These are phyloP conservation scores for Veloporphyrellus conicus DNA, from an alignment of 1,284 basidiomycete genomes.

Conservation along the genomic window DNA sequence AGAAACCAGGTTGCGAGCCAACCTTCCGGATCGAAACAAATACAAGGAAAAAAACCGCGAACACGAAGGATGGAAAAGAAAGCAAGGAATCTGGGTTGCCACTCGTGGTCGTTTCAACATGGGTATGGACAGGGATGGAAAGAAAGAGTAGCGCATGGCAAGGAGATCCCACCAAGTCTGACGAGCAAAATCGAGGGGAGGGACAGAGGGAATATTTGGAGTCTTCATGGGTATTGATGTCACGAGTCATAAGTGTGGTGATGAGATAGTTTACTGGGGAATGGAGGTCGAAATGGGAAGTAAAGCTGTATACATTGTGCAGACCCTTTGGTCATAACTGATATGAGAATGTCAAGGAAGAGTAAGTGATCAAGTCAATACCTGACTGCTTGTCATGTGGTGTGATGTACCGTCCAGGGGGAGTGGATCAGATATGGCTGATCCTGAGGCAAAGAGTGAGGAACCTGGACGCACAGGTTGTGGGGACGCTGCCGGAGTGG, in stretches of 20 bases:
- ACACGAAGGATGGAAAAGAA: slow-evolving; percentile 61
- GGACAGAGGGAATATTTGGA: slow-evolving; percentile 42
- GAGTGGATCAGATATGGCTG: slow-evolving; percentile 5
- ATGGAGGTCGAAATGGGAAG: slow-evolving; percentile 4
- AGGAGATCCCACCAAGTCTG: slow-evolving; percentile 77
- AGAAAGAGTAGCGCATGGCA: slow-evolving; percentile 45
- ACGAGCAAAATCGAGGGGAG: slow-evolving; percentile 60
- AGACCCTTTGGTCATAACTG: slow-evolving; percentile 24
- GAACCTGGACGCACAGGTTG: not conserved
- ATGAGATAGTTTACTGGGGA: not conserved
- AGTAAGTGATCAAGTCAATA: slow-evolving; percentile 27
- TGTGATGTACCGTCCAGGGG: slow-evolving; percentile 8
- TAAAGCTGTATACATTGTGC: slow-evolving; percentile 3
- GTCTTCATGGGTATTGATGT: slow-evolving; percentile 29
- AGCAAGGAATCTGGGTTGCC: slow-evolving; percentile 41
- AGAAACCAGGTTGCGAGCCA: slow-evolving; percentile 61
- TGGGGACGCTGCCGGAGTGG: not conserved
- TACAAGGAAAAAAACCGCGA: slow-evolving; percentile 69
- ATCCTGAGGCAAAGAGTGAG: slow-evolving; percentile 1
- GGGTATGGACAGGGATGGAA: slow-evolving; percentile 33
- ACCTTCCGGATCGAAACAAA: slow-evolving; percentile 50
- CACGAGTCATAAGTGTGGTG: slow-evolving; percentile 4
- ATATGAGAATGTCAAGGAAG: slow-evolving; percentile 25
- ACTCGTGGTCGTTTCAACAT: slow-evolving; percentile 45
- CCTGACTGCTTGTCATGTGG: slow-evolving; percentile 25